Evolutionary conservation across 148 eudicot species (phyloP).

Genomic region (Rhododendron simsii): DNA sequence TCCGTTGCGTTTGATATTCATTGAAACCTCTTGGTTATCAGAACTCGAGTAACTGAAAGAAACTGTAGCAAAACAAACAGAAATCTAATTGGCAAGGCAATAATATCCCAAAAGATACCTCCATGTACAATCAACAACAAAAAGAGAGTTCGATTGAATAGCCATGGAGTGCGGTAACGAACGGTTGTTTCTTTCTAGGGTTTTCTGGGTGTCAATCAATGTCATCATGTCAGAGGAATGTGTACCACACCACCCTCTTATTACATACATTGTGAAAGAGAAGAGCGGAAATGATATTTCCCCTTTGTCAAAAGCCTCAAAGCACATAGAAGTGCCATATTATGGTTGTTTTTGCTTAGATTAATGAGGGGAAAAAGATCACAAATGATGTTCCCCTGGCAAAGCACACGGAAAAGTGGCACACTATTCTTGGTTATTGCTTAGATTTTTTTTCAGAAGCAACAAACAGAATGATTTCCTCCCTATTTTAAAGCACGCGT

Average conservation of each 20-base stretch:
- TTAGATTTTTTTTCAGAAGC: neutral
- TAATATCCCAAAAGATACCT: neutral
- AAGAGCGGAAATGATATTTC: neutral
- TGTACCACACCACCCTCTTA: neutral
- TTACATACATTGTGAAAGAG: neutral
- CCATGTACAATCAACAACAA: neutral
- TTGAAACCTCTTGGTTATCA: constrained; percentile 78
- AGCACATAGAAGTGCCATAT: neutral
- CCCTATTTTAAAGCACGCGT: neutral
- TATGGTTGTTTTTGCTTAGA: neutral
- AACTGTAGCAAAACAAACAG: constrained; percentile 37
- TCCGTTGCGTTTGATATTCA: constrained; percentile 78
- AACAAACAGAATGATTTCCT: neutral
- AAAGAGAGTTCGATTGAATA: too few relatives aligned
- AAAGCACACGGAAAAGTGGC: neutral
- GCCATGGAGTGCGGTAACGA: neutral
- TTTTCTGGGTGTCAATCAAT: neutral
- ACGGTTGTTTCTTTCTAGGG: neutral
- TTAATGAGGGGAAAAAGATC: neutral
- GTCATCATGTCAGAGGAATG: neutral
- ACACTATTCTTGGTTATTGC: neutral
- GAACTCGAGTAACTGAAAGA: constrained; percentile 72
- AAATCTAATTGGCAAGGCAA: neutral
- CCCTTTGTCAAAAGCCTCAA: neutral
- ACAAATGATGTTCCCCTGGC: neutral